Percentiles rank a stretch among this genome's conserved stretches.
Evolutionary conservation across 331 rosid genomes (phyloP).

Genomic region (Spiraea crenata): DNA sequence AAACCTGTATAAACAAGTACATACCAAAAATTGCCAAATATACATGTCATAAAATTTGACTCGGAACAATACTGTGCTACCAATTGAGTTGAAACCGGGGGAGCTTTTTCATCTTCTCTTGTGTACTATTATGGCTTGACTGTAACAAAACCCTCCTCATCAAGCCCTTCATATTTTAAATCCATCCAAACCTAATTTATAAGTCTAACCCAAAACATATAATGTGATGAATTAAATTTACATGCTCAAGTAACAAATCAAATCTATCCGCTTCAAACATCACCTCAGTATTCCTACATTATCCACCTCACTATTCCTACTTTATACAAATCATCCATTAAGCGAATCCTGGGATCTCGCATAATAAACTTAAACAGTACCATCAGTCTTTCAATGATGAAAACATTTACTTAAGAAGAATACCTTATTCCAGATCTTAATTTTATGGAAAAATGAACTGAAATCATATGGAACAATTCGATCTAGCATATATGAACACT

Average conservation of each 20-base stretch:
- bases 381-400: not conserved
- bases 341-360: constrained; percentile 1
- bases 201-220: not conserved
- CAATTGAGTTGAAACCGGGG: not conserved
- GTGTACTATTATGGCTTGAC: not conserved
- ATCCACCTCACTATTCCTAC: not conserved
- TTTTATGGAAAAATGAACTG: not conserved
- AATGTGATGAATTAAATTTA: not conserved
- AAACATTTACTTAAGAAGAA: not conserved
- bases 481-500: not conserved
- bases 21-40: no score
- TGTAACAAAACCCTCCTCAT: not conserved
- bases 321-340: not conserved
- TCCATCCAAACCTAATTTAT: constrained; percentile 2
- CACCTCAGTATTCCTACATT: not conserved
- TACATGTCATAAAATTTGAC: not conserved
- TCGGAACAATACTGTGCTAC: not conserved
- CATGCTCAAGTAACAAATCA: not conserved
- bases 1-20: no score
- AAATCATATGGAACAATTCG: not conserved
- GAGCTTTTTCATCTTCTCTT: not conserved
- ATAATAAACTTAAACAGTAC: not conserved
- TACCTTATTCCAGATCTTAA: not conserved
- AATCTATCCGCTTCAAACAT: not conserved
- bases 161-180: not conserved